Evolutionary conservation across 164 flowering plant species (phyloP), one percentile per base, ranked within the genome.

Genomic region (Sextonia rubra): DNA sequence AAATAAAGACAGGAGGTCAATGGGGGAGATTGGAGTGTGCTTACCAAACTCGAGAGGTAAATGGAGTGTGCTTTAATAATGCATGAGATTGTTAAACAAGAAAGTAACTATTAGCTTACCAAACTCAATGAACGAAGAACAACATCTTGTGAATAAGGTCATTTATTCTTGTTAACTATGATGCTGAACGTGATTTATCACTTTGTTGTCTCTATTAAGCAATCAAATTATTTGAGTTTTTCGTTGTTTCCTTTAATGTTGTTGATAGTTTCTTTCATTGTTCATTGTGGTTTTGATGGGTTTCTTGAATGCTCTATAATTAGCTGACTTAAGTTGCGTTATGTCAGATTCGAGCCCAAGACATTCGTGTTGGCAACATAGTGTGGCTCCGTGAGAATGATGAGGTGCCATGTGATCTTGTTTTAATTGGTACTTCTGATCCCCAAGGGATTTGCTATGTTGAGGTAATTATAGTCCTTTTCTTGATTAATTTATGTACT

Each of bases 351-450:
- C 88, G 88, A 85, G 91, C 99, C 24, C 99, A 95, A 75, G 95
- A 95, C 68, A 82, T 95, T 83, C 86, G 52, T 77, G 94, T 95
- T 52, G 99, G 99, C 26, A 89, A 88, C 77, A 84, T 93, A 52
- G 94, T 95, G 24, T 95, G 99, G 98, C 90, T 95, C 62, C 96
- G 97, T 63, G 99, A 95, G 78, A 95, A 95, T 84, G 99, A 95
- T 83, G 99, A 95, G 85, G 95, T 91, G 55, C 99, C 99, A 14
- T 95, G 98, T 84, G 99, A 95, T 84, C 97, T 95, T 78, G 97
- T 95, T 82, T 73, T 95, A 74, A 74, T 95, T 78, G 99, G 99
- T 65, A 88, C 97, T 32, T 91, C 98, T 60, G 99, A 95, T 47
- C 86, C 88, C 9, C 98, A 87, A 79, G 99, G 99, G 44, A 58